These are phyloP conservation scores for Penicillium riverlandense DNA, from an alignment of 495 filamentous ascomycete genomes.

Conservation along the genomic window DNA sequence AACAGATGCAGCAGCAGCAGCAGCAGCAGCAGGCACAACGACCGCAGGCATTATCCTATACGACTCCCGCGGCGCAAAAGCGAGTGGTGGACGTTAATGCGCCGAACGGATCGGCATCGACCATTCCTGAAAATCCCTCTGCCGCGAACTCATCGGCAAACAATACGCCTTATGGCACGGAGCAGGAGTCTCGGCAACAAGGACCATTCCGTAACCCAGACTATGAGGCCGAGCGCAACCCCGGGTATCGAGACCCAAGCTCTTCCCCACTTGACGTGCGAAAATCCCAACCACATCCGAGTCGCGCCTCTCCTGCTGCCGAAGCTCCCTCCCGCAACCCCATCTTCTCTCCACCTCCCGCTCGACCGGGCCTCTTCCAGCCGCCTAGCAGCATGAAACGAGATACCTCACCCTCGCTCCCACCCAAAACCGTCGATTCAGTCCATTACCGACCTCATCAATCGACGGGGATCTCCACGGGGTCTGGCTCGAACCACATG, in stretches of 20 bases:
- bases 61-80: constrained; percentile 47
- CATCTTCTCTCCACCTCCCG: constrained; percentile 31
- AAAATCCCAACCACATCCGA: constrained; percentile 31
- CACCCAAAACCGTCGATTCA: constrained; percentile 26
- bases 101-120: constrained; percentile 50
- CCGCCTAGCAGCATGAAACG: constrained; percentile 16
- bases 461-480: constrained; percentile 14
- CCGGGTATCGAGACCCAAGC: constrained; percentile 35
- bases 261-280: constrained; percentile 40
- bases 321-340: constrained; percentile 19
- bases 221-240: constrained; percentile 30
- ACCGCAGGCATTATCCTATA: constrained; percentile 29
- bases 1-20: constrained; percentile 33
- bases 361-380: constrained; percentile 31
- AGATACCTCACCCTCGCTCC: constrained; percentile 25
- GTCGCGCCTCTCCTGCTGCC: constrained; percentile 15
- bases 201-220: constrained; percentile 27
- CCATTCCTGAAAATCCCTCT: constrained; percentile 46
- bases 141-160: constrained; percentile 38
- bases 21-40: constrained; percentile 31
- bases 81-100: constrained; percentile 45
- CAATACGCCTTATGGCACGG: constrained; percentile 37
- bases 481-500: constrained; percentile 29
- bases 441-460: constrained; percentile 27
- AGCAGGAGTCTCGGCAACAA: constrained; percentile 28